A percentile compares a stretch with the other conserved stretches of the same genome.
Evolutionary conservation across 2,329 filamentous ascomycete genomes (phyloP).

Genomic region (Exophiala bonariae): DNA sequence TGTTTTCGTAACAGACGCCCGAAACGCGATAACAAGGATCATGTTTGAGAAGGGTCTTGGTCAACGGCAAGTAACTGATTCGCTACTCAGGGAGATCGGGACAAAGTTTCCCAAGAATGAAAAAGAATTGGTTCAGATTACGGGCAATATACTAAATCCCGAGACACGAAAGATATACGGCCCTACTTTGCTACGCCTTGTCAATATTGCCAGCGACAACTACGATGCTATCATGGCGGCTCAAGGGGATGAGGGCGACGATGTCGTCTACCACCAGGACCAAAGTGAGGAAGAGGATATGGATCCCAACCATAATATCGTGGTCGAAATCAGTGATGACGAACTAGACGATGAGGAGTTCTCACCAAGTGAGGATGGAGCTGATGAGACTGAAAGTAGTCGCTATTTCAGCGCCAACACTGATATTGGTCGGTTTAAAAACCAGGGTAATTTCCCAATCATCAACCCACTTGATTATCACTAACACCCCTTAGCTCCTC

Average conservation of each 20-base stretch:
- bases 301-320: conserved; percentile 51
- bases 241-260: conserved; percentile 45
- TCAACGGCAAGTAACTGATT: conserved; percentile 48
- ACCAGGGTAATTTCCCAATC: conserved; percentile 21
- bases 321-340: conserved; percentile 49
- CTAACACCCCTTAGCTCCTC: conserved; percentile 24
- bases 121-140: conserved; percentile 40
- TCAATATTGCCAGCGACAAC: conserved; percentile 39
- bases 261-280: conserved; percentile 49
- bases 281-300: conserved; percentile 28
- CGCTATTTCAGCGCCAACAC: conserved; percentile 27
- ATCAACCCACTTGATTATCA: background rate
- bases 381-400: conserved; percentile 26
- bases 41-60: conserved; percentile 45
- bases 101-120: conserved; percentile 47
- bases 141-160: conserved; percentile 39
- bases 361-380: conserved; percentile 28
- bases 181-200: conserved; percentile 42
- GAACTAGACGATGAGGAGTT: conserved; percentile 31
- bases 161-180: conserved; percentile 48
- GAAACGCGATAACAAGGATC: conserved; percentile 42
- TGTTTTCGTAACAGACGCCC: conserved; percentile 48
- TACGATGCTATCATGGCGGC: conserved; percentile 43
- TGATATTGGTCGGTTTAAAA: conserved; percentile 23
- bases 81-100: conserved; percentile 49